Evolutionary conservation across 495 filamentous ascomycete species (phyloP).

Genomic region (Lophiotrema nucula): DNA sequence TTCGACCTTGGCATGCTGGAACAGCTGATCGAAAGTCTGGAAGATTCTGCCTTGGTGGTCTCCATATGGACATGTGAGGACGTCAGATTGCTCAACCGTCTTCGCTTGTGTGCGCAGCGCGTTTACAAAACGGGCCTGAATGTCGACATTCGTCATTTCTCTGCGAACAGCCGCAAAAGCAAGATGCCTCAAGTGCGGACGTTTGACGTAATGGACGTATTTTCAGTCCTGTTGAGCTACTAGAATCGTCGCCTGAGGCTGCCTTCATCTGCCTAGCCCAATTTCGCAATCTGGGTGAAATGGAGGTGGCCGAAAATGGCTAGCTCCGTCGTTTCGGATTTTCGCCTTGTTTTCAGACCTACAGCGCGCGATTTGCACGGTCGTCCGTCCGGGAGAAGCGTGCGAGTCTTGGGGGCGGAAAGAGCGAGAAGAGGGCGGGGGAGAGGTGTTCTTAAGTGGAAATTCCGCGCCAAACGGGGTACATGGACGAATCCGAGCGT

Average conservation of each 20-base stretch:
- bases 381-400: background rate
- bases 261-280: background rate
- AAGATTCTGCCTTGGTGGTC: conserved; percentile 24
- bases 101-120: conserved; percentile 27
- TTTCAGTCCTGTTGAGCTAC: background rate
- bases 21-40: conserved; percentile 25
- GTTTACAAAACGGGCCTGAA: conserved; percentile 11
- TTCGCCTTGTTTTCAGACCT: background rate
- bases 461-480: background rate
- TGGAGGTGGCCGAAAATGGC: background rate
- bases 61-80: conserved; percentile 22
- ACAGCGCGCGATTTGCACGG: background rate
- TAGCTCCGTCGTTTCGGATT: background rate
- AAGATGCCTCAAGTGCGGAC: background rate
- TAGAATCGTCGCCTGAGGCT: background rate
- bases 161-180: background rate
- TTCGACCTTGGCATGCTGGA: conserved; percentile 20
- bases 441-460: background rate
- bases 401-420: background rate
- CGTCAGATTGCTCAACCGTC: conserved; percentile 17
- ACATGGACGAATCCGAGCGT: background rate
- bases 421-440: background rate
- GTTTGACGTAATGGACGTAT: conserved; percentile 3
- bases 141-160: conserved; percentile 13
- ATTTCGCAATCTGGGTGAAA: background rate